Percentiles rank a stretch among this genome's conserved stretches.
Evolutionary conservation across 345 rosid genomes (phyloP).

Genomic region (Ceriops tagal): DNA sequence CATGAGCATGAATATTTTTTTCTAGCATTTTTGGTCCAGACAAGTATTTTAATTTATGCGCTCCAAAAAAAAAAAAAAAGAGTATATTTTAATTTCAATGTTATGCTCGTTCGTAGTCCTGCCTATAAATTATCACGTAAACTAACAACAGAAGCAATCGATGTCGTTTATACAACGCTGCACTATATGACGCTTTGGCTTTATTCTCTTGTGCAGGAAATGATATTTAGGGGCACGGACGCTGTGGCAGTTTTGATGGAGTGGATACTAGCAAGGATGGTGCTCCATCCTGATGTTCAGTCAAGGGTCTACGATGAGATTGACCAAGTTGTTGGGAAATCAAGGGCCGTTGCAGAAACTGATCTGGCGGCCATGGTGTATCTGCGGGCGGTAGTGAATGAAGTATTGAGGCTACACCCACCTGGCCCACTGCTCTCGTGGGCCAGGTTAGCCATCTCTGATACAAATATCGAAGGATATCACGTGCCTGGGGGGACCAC

Average conservation of each 20-base stretch:
- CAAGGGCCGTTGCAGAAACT: slow-evolving; percentile 50
- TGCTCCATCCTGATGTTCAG: slow-evolving; percentile 55
- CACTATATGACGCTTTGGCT: slow-evolving; percentile 10
- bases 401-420: slow-evolving; percentile 78
- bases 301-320: slow-evolving; percentile 71
- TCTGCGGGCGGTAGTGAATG: slow-evolving; percentile 72
- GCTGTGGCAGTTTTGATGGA: slow-evolving; percentile 83
- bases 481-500: slow-evolving; percentile 86
- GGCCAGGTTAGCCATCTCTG: slow-evolving; percentile 80
- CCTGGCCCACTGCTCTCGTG: slow-evolving; percentile 95
- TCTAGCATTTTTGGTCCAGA: neutral
- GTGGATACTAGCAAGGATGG: slow-evolving; percentile 88
- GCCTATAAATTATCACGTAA: neutral
- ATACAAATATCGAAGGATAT: slow-evolving; percentile 67
- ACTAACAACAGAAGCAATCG: neutral
- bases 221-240: slow-evolving; percentile 89
- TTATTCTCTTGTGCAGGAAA: slow-evolving; percentile 46
- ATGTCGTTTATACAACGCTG: slow-evolving; percentile 6
- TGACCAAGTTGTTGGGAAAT: slow-evolving; percentile 55
- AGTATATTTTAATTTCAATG: neutral
- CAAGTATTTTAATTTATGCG: neutral
- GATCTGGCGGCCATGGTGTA: slow-evolving; percentile 44
- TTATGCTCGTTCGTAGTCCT: neutral
- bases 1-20: neutral
- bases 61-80: no score